A percentile compares a stretch with the other conserved stretches of the same genome.
Evolutionary conservation across 768 basidiomycete species (phyloP).

Genomic region (Agrocybe praecox): DNA sequence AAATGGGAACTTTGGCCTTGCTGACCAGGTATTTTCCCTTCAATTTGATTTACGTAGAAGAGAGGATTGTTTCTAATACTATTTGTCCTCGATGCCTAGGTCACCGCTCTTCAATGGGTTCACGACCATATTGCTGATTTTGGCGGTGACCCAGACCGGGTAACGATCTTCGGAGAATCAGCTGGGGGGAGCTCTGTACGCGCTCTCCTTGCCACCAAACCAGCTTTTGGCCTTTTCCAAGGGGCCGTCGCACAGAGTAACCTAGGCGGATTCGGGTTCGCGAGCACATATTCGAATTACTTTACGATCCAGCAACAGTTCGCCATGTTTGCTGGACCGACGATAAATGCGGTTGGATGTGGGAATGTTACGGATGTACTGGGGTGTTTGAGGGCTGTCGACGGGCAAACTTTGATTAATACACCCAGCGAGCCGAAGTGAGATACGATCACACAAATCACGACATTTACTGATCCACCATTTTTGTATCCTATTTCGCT

Average conservation of each 20-base stretch:
- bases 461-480: no score
- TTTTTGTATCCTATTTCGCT: background rate
- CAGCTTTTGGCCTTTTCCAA: conserved; percentile 38
- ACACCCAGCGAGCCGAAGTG: conserved; percentile 34
- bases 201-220: conserved; percentile 34
- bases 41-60: no score
- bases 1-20: conserved; percentile 48
- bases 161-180: conserved; percentile 59
- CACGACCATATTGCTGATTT: conserved; percentile 55
- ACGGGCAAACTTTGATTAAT: conserved; percentile 37
- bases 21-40: conserved; percentile 38
- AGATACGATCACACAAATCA: no score
- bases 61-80: background rate
- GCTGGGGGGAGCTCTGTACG: conserved; percentile 52
- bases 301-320: conserved; percentile 45
- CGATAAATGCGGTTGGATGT: conserved; percentile 44
- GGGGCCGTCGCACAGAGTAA: conserved; percentile 48
- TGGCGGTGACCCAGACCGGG: conserved; percentile 53
- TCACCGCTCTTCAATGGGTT: conserved; percentile 44
- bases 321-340: conserved; percentile 29
- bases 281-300: conserved; percentile 50
- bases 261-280: conserved; percentile 50
- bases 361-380: conserved; percentile 31
- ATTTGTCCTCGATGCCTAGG: conserved; percentile 18
- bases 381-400: conserved; percentile 36